Evolutionary conservation across 352 stramenopile genomes (phyloP).

Genomic region (Globisporangium sylvaticum): DNA sequence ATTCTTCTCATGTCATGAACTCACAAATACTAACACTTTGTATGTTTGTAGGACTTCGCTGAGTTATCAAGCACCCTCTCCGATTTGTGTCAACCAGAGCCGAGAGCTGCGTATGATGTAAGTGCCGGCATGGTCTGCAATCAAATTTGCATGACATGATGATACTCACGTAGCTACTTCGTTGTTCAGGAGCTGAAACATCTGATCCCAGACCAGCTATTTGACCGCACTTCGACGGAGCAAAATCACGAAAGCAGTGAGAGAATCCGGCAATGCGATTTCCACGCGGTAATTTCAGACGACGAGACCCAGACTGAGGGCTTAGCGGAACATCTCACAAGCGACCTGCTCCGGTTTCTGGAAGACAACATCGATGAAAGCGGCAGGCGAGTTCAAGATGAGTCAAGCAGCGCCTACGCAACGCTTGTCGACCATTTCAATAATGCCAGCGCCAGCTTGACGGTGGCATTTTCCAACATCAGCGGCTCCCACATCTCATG

Average conservation of each 20-base stretch:
- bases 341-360: constrained; percentile 13
- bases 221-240: not conserved
- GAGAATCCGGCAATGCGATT: not conserved
- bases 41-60: not conserved
- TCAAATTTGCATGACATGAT: not conserved
- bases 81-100: not conserved
- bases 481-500: constrained; percentile 21
- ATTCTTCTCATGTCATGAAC: too few species aligned
- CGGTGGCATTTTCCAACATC: constrained; percentile 16
- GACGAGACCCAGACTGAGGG: not conserved
- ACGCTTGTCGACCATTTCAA: not conserved
- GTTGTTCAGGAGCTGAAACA: constrained; percentile 3
- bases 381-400: not conserved
- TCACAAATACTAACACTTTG: too few species aligned
- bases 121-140: not conserved
- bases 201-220: constrained; percentile 1
- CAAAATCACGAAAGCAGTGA: not conserved
- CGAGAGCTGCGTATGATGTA: constrained; percentile 3
- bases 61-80: not conserved
- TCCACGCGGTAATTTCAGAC: not conserved
- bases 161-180: not conserved
- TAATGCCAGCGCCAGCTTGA: not conserved
- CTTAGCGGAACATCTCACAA: constrained; percentile 8
- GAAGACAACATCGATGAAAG: constrained; percentile 6
- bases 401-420: not conserved